Percentiles rank a stretch among this genome's conserved stretches.
Conservation (phyloP, 306 rosid species). For the Begonia masoniana region DNA sequence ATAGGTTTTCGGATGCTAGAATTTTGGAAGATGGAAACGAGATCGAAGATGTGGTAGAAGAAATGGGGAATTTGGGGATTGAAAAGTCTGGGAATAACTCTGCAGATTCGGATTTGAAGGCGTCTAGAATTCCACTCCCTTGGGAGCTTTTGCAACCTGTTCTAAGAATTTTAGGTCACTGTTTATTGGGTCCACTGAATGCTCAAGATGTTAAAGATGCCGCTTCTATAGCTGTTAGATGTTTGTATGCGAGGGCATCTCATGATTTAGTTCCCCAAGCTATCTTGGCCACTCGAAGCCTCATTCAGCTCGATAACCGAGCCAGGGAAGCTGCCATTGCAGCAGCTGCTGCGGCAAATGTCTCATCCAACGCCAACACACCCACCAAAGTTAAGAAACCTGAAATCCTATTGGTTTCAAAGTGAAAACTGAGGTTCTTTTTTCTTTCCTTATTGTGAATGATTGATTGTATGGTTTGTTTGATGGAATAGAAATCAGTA, state of each 20-base stretch:
- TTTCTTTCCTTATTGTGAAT: not conserved
- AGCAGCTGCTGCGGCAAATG: conserved; percentile 19
- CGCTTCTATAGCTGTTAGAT: conserved; percentile 51
- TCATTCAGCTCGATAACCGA: conserved; percentile 77
- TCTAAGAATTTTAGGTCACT: conserved; percentile 76
- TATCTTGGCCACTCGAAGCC: conserved; percentile 78
- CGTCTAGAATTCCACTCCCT: conserved; percentile 64
- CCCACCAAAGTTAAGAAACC: conserved; percentile 85
- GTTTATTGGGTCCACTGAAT: conserved; percentile 74
- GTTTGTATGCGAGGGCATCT: conserved; percentile 66
- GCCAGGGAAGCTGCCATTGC: conserved; percentile 26
- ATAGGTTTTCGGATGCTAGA: conserved; percentile 20
- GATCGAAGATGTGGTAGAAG: conserved; percentile 29
- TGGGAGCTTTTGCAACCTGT: conserved; percentile 95
- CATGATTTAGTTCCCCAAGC: conserved; percentile 92
- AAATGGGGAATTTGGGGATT: conserved; percentile 33
- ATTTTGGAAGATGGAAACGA: conserved; percentile 16
- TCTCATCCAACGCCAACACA: conserved; percentile 59
- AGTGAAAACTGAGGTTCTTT: conserved; percentile 3
- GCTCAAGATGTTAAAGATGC: conserved; percentile 64
- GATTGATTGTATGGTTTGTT: not conserved
- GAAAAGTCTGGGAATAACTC: conserved; percentile 16
- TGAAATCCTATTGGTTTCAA: conserved; percentile 73
- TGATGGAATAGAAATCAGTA: not conserved
- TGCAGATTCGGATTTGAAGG: conserved; percentile 19